Conservation (phyloP, 176 grass and related monocot genomes). For the Pontederia paniculata region DNA sequence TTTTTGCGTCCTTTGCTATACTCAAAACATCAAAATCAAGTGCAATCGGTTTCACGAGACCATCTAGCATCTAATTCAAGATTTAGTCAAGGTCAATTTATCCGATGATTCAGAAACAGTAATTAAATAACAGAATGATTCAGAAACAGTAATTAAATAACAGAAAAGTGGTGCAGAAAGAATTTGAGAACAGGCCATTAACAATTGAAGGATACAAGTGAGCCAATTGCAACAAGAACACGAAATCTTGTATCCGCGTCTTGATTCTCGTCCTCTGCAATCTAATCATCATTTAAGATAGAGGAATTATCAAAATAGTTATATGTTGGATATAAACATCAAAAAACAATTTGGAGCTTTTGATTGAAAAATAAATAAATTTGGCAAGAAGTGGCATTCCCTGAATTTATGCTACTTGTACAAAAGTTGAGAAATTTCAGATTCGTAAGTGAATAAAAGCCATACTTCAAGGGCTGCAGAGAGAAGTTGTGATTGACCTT, state of each 20-base stretch:
- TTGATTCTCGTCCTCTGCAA: slow-evolving; percentile 69
- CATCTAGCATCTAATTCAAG: slow-evolving; percentile 64
- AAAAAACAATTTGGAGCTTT: too few species aligned
- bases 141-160: background rate
- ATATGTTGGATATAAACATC: too few species aligned
- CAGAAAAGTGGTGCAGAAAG: background rate
- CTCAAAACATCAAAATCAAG: slow-evolving; percentile 77
- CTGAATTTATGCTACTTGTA: background rate
- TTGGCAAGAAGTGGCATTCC: too few species aligned
- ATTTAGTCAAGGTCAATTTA: slow-evolving; percentile 33
- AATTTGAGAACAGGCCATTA: background rate
- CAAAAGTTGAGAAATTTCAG: background rate
- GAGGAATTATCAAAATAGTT: background rate
- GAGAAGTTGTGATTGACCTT: slow-evolving; percentile 82
- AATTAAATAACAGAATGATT: background rate
- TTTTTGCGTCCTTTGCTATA: slow-evolving; percentile 45
- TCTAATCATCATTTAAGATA: slow-evolving; percentile 26
- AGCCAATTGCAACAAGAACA: slow-evolving; percentile 69
- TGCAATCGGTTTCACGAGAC: slow-evolving; percentile 76
- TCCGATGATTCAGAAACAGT: background rate
- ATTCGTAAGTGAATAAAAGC: background rate
- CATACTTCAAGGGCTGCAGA: slow-evolving; percentile 74
- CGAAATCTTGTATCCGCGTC: slow-evolving; percentile 76
- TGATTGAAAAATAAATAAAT: too few species aligned
- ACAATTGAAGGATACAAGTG: slow-evolving; percentile 76